These are phyloP conservation scores for Claviceps sp. DNA, from an alignment of 2,329 filamentous ascomycete genomes.

Conservation along the genomic window DNA sequence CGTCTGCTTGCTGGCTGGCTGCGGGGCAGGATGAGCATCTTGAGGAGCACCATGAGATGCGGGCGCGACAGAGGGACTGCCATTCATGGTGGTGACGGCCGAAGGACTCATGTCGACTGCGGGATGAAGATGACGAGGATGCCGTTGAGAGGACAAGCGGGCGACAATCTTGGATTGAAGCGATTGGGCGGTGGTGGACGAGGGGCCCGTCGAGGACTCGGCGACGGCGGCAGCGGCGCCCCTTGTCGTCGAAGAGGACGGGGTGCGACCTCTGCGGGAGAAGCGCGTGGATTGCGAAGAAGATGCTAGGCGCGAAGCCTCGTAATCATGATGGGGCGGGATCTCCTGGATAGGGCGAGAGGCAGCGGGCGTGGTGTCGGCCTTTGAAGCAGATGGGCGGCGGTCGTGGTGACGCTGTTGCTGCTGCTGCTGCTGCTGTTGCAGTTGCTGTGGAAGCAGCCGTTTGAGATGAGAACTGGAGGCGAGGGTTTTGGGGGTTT, in stretches of 20 bases:
- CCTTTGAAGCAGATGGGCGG: slow-evolving; percentile 26
- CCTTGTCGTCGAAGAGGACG: slow-evolving; percentile 29
- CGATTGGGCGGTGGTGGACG: slow-evolving; percentile 11
- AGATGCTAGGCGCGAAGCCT: slow-evolving; percentile 53
- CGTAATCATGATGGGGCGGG: slow-evolving; percentile 54
- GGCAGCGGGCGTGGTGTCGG: neutral
- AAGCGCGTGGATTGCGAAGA: slow-evolving; percentile 44
- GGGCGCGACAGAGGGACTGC: slow-evolving; percentile 36
- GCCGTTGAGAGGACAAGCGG: slow-evolving; percentile 26
- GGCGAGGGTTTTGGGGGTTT: neutral
- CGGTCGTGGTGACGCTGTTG: slow-evolving; percentile 23
- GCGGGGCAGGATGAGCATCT: slow-evolving; percentile 22
- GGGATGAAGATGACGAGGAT: slow-evolving; percentile 17
- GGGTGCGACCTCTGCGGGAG: slow-evolving; percentile 45
- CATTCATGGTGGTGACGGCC: slow-evolving; percentile 36
- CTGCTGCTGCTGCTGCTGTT: slow-evolving; percentile 7
- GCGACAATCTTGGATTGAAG: slow-evolving; percentile 37
- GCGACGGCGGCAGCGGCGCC: slow-evolving; percentile 31
- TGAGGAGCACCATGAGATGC: slow-evolving; percentile 28
- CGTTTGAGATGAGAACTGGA: slow-evolving; percentile 2
- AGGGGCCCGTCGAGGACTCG: slow-evolving; percentile 18
- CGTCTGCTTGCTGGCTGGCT: slow-evolving; percentile 33
- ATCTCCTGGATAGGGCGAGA: slow-evolving; percentile 28
- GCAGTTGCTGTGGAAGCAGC: slow-evolving; percentile 11
- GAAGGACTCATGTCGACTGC: slow-evolving; percentile 36